phyloP scores from a whole-genome alignment of 176 grass and related monocot genomes.

The Musa itinerans region DNA sequence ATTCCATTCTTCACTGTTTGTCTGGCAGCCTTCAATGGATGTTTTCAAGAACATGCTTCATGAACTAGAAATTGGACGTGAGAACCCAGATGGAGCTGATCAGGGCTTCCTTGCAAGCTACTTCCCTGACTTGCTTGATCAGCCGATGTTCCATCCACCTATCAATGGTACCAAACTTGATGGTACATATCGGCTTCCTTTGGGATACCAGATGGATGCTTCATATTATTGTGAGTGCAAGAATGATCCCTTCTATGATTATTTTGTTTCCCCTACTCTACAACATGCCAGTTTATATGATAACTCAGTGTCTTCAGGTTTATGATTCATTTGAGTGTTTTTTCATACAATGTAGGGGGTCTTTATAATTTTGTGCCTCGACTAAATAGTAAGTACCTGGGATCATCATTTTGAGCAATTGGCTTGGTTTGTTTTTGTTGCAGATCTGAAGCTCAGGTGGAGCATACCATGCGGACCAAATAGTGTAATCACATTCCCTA shows the following conservation, averaged over 20 bases:
- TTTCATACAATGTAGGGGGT: no score
- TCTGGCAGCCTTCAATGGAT: conserved; percentile 78
- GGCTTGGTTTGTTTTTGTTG: conserved; percentile 9
- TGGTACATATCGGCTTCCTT: conserved; percentile 84
- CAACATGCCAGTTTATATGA: no score
- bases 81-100: conserved; percentile 82
- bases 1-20: not conserved
- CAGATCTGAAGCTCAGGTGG: conserved; percentile 92
- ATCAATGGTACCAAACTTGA: conserved; percentile 67
- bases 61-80: conserved; percentile 57
- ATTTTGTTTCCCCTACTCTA: no score
- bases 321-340: no score
- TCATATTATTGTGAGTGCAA: conserved; percentile 82
- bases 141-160: conserved; percentile 70
- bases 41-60: conserved; percentile 84
- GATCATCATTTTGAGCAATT: not conserved
- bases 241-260: not conserved
- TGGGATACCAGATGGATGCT: conserved; percentile 95
- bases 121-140: conserved; percentile 76
- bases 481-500: conserved; percentile 85
- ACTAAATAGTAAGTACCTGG: not conserved
- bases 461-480: conserved; percentile 89
- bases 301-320: no score
- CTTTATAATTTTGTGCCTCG: not conserved
- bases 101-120: conserved; percentile 77